Evolutionary conservation across 768 basidiomycete species (phyloP).

Genomic region (Megacollybia marginata): DNA sequence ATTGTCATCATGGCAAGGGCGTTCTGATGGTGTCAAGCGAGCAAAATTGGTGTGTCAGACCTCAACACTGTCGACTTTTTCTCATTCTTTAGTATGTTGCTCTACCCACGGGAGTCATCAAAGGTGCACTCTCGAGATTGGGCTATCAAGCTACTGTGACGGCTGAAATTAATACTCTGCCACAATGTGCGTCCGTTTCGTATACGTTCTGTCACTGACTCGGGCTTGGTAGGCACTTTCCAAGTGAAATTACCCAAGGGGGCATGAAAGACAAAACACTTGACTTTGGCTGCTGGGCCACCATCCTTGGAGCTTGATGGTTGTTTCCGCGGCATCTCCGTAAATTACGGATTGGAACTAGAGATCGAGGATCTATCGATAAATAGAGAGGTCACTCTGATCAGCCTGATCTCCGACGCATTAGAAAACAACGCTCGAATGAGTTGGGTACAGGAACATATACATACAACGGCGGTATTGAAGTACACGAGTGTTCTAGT

Average conservation of each 20-base stretch:
- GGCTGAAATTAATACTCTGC: conserved; percentile 73
- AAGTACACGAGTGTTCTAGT: too few relatives aligned
- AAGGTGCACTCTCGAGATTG: conserved; percentile 72
- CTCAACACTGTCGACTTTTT: background rate
- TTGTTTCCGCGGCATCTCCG: too few relatives aligned
- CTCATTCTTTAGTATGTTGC: conserved; percentile 56
- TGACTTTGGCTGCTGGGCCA: too few relatives aligned
- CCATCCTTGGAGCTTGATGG: too few relatives aligned
- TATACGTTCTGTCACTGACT: background rate
- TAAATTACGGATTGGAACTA: too few relatives aligned
- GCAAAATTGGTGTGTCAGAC: conserved; percentile 56
- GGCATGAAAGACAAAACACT: conserved; percentile 13
- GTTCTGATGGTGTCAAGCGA: conserved; percentile 61
- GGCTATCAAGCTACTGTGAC: conserved; percentile 70
- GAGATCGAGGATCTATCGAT: too few relatives aligned
- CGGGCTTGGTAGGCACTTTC: conserved; percentile 55
- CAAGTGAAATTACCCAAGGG: conserved; percentile 75
- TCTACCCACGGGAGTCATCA: conserved; percentile 77
- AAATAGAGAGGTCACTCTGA: too few relatives aligned
- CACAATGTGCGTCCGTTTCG: conserved; percentile 58
- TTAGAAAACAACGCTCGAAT: too few relatives aligned
- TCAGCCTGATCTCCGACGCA: too few relatives aligned
- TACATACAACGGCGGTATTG: too few relatives aligned
- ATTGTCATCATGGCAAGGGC: conserved; percentile 75
- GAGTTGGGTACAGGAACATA: too few relatives aligned